Evolutionary conservation across 163 green algal species (phyloP).

Genomic region (Scenedesmus sp.): DNA sequence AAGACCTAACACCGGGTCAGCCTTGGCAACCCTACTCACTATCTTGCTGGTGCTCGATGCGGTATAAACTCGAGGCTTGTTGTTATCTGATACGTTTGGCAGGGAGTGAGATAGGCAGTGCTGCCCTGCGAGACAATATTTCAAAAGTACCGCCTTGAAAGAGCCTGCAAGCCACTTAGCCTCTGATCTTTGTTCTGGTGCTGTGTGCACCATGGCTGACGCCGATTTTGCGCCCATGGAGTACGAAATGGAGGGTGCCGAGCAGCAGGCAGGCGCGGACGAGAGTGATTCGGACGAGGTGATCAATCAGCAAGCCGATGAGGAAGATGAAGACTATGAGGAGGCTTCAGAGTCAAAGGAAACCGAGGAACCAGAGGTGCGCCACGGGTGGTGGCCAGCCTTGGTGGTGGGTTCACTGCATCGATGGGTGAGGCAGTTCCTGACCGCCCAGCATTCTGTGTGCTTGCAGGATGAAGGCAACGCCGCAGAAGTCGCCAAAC

Average conservation of each 20-base stretch:
- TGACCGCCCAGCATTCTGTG: background rate
- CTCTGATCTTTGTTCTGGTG: background rate
- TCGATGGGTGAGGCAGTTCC: background rate
- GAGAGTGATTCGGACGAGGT: conserved; percentile 44
- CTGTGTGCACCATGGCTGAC: conserved; percentile 15
- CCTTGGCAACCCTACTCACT: too few relatives aligned
- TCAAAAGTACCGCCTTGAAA: background rate
- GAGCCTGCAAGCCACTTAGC: background rate
- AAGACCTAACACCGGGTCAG: too few relatives aligned
- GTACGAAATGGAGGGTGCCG: background rate
- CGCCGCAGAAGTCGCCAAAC: conserved; percentile 65
- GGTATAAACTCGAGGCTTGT: background rate
- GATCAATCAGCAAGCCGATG: conserved; percentile 47
- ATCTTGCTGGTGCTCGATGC: too few relatives aligned
- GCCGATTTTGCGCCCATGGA: conserved; percentile 44
- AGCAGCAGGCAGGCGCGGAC: conserved; percentile 10
- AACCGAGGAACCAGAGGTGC: conserved; percentile 31
- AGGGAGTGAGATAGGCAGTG: background rate
- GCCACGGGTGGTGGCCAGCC: background rate
- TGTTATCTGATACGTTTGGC: background rate
- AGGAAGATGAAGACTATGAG: conserved; percentile 49
- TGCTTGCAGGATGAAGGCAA: conserved; percentile 41
- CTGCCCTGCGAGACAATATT: background rate
- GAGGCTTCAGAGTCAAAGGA: conserved; percentile 31
- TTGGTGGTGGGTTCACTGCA: background rate